Percentiles rank a stretch among this genome's conserved stretches.
phyloP scores from a whole-genome alignment of 164 flowering plant species.

The Annona squamosa region DNA sequence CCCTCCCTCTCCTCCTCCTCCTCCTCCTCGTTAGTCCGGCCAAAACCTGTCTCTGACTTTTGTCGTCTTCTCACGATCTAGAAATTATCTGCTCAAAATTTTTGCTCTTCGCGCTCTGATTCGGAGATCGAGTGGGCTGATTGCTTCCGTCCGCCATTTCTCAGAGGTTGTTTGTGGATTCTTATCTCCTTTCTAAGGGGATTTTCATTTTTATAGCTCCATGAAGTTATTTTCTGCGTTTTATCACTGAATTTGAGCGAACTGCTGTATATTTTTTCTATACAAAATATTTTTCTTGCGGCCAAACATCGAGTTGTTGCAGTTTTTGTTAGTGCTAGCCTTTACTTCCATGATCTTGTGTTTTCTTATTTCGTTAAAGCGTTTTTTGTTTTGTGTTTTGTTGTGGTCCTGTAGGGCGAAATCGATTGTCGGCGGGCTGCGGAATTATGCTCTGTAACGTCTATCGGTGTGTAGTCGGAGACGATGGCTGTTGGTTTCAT shows the following conservation, averaged over 20 bases:
- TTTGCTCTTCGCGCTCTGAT: neutral
- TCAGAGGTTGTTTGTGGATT: neutral
- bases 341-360: neutral
- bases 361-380: neutral
- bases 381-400: neutral
- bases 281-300: neutral
- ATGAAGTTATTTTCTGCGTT: neutral
- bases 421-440: neutral
- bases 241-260: neutral
- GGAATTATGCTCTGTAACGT: constrained; percentile 1
- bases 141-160: neutral
- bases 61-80: neutral
- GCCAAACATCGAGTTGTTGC: neutral
- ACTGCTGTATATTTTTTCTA: neutral
- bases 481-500: neutral
- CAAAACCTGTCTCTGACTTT: neutral
- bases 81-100: neutral
- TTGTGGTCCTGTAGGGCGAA: neutral
- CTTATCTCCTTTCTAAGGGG: neutral
- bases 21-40: no score
- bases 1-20: neutral
- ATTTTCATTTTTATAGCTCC: neutral
- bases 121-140: neutral
- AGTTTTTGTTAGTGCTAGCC: neutral
- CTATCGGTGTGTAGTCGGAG: constrained; percentile 5